A percentile compares a stretch with the other conserved stretches of the same genome.
phyloP scores from a whole-genome alignment of 805 yeast species.

The Kuraishia hungarica region DNA sequence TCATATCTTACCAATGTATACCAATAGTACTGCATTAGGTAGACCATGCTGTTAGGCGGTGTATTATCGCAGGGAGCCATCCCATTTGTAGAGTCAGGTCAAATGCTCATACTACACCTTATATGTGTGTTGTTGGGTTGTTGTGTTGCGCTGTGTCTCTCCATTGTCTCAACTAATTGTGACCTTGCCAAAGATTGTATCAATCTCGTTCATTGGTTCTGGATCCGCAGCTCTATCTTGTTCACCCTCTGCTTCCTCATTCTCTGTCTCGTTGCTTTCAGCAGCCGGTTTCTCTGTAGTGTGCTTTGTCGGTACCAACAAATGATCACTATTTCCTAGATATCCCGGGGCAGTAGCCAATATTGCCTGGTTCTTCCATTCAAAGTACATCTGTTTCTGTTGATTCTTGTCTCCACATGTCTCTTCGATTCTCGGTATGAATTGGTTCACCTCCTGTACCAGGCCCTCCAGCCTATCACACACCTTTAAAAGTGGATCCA shows the following conservation, averaged over 20 bases:
- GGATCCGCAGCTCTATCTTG: not conserved
- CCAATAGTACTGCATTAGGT: too few species aligned
- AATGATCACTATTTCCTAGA: conserved; percentile 13
- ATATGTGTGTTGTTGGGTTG: too few species aligned
- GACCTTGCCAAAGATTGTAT: not conserved
- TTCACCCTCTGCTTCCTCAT: not conserved
- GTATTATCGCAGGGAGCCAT: too few species aligned
- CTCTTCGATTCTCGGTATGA: not conserved
- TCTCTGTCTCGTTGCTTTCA: not conserved
- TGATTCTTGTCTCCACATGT: conserved; percentile 2
- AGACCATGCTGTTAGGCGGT: too few species aligned
- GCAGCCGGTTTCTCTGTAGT: not conserved
- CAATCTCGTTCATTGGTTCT: conserved; percentile 1
- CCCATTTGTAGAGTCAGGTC: too few species aligned
- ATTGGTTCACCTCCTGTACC: conserved; percentile 1
- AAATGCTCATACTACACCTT: not conserved
- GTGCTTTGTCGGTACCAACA: conserved; percentile 16
- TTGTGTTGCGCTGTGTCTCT: too few species aligned
- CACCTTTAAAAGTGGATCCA: conserved; percentile 4
- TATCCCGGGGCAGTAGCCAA: conserved; percentile 18
- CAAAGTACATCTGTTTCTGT: conserved; percentile 4
- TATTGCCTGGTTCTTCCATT: conserved; percentile 13
- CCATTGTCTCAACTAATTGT: not conserved
- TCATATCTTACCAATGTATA: too few species aligned
- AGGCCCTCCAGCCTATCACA: conserved; percentile 5